Percentiles rank a stretch among this genome's conserved stretches.
Evolutionary conservation across 2,329 filamentous ascomycete genomes (phyloP).

Genomic region (Hymenoscyphus linearis): DNA sequence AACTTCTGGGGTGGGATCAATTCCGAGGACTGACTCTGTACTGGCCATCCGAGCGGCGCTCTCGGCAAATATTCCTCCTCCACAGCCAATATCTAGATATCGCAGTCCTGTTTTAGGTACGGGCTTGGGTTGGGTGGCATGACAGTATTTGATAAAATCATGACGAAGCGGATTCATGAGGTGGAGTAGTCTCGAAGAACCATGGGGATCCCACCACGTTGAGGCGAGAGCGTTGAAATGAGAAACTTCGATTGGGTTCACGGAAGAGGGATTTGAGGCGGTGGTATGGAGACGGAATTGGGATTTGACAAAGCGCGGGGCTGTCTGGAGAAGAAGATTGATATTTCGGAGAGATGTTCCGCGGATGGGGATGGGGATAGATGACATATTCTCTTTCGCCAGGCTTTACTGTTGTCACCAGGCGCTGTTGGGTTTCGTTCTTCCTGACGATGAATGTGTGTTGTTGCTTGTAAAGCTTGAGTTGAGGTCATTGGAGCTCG

Average conservation of each 20-base stretch:
- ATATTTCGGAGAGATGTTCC: slow-evolving; percentile 28
- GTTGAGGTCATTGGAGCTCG: neutral
- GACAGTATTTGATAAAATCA: slow-evolving; percentile 78
- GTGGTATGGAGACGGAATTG: slow-evolving; percentile 27
- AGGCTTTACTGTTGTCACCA: too few species aligned
- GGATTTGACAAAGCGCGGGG: slow-evolving; percentile 28
- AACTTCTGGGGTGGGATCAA: slow-evolving; percentile 72
- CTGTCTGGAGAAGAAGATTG: slow-evolving; percentile 28
- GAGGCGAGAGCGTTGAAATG: slow-evolving; percentile 93
- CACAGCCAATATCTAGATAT: slow-evolving; percentile 91
- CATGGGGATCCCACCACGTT: slow-evolving; percentile 96
- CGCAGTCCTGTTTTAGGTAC: slow-evolving; percentile 43
- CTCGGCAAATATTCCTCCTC: slow-evolving; percentile 94
- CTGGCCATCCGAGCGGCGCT: slow-evolving; percentile 64
- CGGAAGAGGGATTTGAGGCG: slow-evolving; percentile 42
- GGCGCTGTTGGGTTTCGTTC: too few species aligned
- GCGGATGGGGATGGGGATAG: slow-evolving; percentile 11
- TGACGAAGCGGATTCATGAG: slow-evolving; percentile 97
- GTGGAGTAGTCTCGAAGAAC: slow-evolving; percentile 85
- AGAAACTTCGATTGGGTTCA: slow-evolving; percentile 83
- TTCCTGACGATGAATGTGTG: neutral
- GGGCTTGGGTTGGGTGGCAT: slow-evolving; percentile 46
- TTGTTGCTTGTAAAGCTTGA: neutral
- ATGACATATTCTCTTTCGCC: neutral
- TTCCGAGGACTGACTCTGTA: slow-evolving; percentile 62